A percentile compares a stretch with the other conserved stretches of the same genome.
These are phyloP conservation scores for Trametes maxima DNA, from an alignment of 768 basidiomycete species.

Conservation along the genomic window DNA sequence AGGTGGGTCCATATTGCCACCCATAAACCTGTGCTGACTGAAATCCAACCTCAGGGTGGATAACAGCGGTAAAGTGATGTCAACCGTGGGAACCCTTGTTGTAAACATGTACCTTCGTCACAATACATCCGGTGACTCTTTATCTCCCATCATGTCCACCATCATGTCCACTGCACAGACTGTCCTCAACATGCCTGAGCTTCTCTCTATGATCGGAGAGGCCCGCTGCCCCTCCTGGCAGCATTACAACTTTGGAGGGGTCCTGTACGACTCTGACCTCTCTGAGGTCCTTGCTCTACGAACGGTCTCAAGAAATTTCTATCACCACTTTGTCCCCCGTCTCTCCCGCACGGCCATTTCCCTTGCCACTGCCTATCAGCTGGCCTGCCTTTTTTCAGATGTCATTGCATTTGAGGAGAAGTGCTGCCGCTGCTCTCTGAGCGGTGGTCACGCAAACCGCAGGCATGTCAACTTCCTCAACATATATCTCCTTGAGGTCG, in stretches of 20 bases:
- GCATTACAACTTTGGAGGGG: background rate
- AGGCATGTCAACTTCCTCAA: background rate
- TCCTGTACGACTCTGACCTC: no score
- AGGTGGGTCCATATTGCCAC: no score
- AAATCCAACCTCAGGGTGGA: no score
- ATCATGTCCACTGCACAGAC: background rate
- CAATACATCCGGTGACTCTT: background rate
- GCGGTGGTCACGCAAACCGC: background rate
- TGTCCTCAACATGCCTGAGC: background rate
- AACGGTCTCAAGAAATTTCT: no score
- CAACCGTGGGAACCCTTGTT: background rate
- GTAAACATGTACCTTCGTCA: background rate
- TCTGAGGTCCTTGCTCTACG: no score
- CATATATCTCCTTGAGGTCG: background rate
- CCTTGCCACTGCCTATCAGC: no score
- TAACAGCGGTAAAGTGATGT: background rate
- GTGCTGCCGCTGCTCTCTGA: background rate
- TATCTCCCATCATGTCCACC: no score
- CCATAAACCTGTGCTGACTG: no score
- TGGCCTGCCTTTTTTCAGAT: background rate
- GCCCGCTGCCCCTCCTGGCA: background rate
- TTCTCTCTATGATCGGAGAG: background rate
- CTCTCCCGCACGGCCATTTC: no score
- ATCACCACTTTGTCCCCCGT: no score
- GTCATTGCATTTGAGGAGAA: background rate